A percentile compares a stretch with the other conserved stretches of the same genome.
phyloP scores from a whole-genome alignment of 371 early-diverging fungal genomes.

The Vairimorpha apis region DNA sequence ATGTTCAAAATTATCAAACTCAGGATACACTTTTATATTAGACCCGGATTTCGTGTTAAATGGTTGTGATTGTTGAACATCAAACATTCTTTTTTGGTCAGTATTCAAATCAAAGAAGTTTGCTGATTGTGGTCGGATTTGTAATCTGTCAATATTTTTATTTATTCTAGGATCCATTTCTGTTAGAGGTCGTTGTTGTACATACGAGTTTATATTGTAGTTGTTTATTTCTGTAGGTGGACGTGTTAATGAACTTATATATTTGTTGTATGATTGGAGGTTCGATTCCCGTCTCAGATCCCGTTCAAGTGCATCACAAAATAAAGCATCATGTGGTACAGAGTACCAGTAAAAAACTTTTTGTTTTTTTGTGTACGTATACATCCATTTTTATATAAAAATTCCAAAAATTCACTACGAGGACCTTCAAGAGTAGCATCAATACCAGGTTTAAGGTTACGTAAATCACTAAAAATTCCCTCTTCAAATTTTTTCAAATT shows the following conservation, averaged over 20 bases:
- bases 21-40: background rate
- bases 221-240: background rate
- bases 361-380: conserved; percentile 95
- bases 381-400: conserved; percentile 90
- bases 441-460: conserved; percentile 89
- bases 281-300: conserved; percentile 81
- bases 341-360: conserved; percentile 98
- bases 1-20: background rate
- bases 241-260: conserved; percentile 32
- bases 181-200: background rate
- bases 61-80: background rate
- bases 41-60: background rate
- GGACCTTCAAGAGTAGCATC: conserved; percentile 91
- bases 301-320: conserved; percentile 91
- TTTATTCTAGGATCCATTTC: background rate
- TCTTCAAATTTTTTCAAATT: conserved; percentile 96
- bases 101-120: background rate
- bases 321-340: conserved; percentile 87
- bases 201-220: background rate
- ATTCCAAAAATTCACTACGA: conserved; percentile 84
- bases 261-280: conserved; percentile 61
- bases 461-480: conserved; percentile 88
- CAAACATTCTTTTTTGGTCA: background rate
- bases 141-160: background rate
- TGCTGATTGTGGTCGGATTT: background rate